Evolutionary conservation across 2,329 filamentous ascomycete species (phyloP).

Genomic region (Penicillium italicum): DNA sequence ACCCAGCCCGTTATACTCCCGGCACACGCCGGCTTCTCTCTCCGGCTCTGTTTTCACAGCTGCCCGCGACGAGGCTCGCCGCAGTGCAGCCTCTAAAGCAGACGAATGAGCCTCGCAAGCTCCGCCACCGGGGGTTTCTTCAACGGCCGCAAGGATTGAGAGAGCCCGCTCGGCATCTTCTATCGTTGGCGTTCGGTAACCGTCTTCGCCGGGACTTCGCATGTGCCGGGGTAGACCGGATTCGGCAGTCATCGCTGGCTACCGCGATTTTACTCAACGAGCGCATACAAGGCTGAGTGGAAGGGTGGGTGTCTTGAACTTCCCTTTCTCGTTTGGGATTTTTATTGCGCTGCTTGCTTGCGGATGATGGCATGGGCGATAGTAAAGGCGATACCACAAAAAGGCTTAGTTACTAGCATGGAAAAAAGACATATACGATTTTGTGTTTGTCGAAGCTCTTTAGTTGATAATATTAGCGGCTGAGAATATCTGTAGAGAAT

Average conservation of each 20-base stretch:
- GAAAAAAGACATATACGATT: background rate
- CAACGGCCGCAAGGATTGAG: conserved; percentile 7
- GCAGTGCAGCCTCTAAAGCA: conserved; percentile 27
- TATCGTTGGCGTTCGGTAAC: conserved; percentile 45
- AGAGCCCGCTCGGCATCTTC: conserved; percentile 40
- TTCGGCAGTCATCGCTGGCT: conserved; percentile 20
- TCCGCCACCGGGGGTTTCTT: conserved; percentile 10
- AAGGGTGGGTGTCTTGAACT: background rate
- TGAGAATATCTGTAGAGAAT: background rate
- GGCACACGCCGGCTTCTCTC: conserved; percentile 5
- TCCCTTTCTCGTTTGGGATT: background rate
- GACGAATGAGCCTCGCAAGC: conserved; percentile 28
- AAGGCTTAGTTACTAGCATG: background rate
- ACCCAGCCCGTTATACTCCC: conserved; percentile 15
- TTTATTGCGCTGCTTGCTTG: background rate
- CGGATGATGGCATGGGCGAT: background rate
- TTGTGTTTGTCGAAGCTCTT: background rate
- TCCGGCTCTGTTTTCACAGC: conserved; percentile 7
- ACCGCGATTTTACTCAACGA: background rate
- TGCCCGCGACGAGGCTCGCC: conserved; percentile 21
- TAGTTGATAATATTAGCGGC: background rate
- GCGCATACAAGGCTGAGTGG: background rate
- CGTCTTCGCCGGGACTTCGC: conserved; percentile 41
- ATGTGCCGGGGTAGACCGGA: conserved; percentile 33
- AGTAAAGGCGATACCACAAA: too few relatives aligned